Evolutionary conservation across 2,329 filamentous ascomycete genomes (phyloP).

Genomic region (Trichophyton equinum): DNA sequence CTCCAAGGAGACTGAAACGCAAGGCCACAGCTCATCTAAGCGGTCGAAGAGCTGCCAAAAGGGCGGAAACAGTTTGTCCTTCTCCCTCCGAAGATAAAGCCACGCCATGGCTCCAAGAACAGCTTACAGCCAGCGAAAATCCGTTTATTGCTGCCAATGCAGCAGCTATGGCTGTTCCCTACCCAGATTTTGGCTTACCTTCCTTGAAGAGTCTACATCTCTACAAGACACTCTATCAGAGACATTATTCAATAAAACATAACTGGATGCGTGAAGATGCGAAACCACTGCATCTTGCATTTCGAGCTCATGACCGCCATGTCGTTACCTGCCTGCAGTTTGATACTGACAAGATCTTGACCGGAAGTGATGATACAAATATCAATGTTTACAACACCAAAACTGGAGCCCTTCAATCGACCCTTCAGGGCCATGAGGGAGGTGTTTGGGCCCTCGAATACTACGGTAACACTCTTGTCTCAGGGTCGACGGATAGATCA

Average conservation of each 20-base stretch:
- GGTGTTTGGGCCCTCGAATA: conserved; percentile 97
- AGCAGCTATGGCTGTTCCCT: conserved; percentile 68
- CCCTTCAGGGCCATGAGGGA: conserved; percentile 84
- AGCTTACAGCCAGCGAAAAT: conserved; percentile 52
- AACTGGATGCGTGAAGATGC: conserved; percentile 79
- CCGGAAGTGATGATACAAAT: conserved; percentile 90
- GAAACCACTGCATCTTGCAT: conserved; percentile 82
- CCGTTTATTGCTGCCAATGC: conserved; percentile 69
- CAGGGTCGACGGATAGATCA: conserved; percentile 87
- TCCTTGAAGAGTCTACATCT: conserved; percentile 75
- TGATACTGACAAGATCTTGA: conserved; percentile 94
- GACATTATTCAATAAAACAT: conserved; percentile 78
- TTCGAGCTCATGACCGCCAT: conserved; percentile 89
- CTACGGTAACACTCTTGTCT: conserved; percentile 86
- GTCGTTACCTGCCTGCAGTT: conserved; percentile 98
- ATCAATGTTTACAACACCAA: conserved; percentile 98
- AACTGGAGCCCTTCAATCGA: conserved; percentile 71
- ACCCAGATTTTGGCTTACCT: conserved; percentile 65
- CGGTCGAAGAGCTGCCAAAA: conserved; percentile 44
- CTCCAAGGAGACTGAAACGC: conserved; percentile 30
- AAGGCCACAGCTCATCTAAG: conserved; percentile 36
- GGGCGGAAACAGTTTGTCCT: conserved; percentile 33
- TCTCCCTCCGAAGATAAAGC: conserved; percentile 31
- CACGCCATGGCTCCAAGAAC: conserved; percentile 36
- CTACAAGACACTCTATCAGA: conserved; percentile 90